phyloP scores from a whole-genome alignment of 2,329 filamentous ascomycete genomes.

The Talaromyces sp. region DNA sequence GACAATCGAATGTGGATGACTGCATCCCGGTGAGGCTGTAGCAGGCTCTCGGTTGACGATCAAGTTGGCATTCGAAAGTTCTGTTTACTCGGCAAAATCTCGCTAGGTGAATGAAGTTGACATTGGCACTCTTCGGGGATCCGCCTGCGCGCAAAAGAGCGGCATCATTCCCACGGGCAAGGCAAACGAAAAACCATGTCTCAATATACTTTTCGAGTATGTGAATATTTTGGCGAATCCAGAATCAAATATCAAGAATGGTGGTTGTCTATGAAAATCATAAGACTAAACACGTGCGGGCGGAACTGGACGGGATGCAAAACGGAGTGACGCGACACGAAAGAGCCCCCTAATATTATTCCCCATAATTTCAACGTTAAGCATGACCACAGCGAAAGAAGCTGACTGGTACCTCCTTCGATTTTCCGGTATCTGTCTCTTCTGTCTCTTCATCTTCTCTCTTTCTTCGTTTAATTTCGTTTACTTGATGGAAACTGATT shows the following conservation, averaged over 20 bases:
- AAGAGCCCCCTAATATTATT: constrained; percentile 3
- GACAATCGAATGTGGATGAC: too few relatives aligned
- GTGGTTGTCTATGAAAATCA: constrained; percentile 6
- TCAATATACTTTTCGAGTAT: background rate
- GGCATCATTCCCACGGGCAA: background rate
- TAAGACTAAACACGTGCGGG: constrained; percentile 18
- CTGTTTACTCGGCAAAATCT: background rate
- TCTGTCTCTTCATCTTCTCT: background rate
- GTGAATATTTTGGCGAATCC: background rate
- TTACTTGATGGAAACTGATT: background rate
- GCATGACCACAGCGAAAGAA: background rate
- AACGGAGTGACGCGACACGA: constrained; percentile 3
- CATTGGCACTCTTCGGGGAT: background rate
- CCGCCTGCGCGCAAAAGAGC: background rate
- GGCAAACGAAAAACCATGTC: background rate
- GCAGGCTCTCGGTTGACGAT: background rate
- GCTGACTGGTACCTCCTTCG: too few relatives aligned
- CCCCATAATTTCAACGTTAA: background rate
- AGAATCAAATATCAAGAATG: background rate
- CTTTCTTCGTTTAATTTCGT: background rate
- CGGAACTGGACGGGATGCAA: constrained; percentile 12
- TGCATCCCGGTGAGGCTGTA: background rate
- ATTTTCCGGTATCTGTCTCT: too few relatives aligned
- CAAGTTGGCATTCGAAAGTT: background rate
- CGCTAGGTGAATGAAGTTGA: background rate